Conservation (phyloP, 1,284 basidiomycete genomes). For the Cystobasidiaceae sp. region DNA sequence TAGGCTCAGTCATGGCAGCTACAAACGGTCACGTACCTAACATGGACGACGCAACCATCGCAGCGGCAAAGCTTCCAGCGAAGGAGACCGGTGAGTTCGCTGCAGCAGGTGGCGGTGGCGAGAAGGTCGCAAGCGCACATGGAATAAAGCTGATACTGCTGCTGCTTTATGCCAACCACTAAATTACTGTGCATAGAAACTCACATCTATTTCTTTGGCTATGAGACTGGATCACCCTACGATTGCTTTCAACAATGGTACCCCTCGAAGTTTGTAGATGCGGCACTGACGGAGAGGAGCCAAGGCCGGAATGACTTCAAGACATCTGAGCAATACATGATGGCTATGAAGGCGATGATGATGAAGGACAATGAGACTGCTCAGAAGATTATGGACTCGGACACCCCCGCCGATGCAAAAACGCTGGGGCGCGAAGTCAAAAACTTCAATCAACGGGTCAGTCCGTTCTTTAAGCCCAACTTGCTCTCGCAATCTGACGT, state of each 20-base stretch:
- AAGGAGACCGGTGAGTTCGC: conserved; percentile 9
- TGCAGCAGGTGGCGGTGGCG: not conserved
- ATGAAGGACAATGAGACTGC: conserved; percentile 53
- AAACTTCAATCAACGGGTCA: conserved; percentile 51
- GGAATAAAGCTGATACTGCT: too few species aligned
- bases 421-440: conserved; percentile 53
- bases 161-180: too few species aligned
- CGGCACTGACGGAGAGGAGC: conserved; percentile 29
- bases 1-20: not conserved
- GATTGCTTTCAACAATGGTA: conserved; percentile 59
- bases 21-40: conserved; percentile 13
- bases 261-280: conserved; percentile 49
- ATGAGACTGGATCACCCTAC: conserved; percentile 26
- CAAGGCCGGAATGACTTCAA: conserved; percentile 45
- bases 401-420: conserved; percentile 52
- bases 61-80: conserved; percentile 3
- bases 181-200: conserved; percentile 2
- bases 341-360: conserved; percentile 58
- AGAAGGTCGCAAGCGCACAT: too few species aligned
- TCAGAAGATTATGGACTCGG: conserved; percentile 48
- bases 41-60: conserved; percentile 8
- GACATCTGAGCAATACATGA: conserved; percentile 62
- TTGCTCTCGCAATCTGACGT: not conserved
- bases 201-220: conserved; percentile 29
- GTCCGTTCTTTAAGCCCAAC: too few species aligned